Evolutionary conservation across 2,329 filamentous ascomycete genomes (phyloP).

Genomic region (Rhexocercosporidium sp.): DNA sequence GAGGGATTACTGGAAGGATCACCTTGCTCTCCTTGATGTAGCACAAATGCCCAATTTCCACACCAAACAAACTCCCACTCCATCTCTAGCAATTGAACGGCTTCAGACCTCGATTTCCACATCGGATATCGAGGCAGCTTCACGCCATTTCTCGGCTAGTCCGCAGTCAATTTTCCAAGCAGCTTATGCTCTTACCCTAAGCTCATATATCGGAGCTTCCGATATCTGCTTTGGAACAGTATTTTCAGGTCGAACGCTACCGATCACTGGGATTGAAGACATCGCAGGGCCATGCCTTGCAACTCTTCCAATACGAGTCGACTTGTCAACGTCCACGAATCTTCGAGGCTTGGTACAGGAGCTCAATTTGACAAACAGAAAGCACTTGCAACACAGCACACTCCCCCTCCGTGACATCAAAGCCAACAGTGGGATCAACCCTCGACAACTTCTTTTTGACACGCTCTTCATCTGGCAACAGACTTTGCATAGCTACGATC

Average conservation of each 20-base stretch:
- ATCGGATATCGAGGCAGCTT: constrained; percentile 32
- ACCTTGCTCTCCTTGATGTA: constrained; percentile 63
- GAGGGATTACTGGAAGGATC: constrained; percentile 71
- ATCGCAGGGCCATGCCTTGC: constrained; percentile 82
- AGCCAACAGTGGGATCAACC: constrained; percentile 58
- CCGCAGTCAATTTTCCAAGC: constrained; percentile 79
- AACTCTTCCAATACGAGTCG: constrained; percentile 73
- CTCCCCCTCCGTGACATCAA: constrained; percentile 74
- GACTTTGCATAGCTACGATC: constrained; percentile 54
- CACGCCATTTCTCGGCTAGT: constrained; percentile 46
- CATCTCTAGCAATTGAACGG: constrained; percentile 38
- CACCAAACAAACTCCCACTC: constrained; percentile 41
- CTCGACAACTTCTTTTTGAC: constrained; percentile 71
- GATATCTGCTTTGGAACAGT: constrained; percentile 81
- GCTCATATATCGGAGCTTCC: constrained; percentile 63
- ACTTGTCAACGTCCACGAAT: constrained; percentile 56
- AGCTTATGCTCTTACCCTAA: constrained; percentile 69
- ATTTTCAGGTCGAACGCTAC: constrained; percentile 80
- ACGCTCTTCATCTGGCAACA: constrained; percentile 86
- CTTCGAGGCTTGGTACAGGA: constrained; percentile 65
- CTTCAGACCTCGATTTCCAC: constrained; percentile 42
- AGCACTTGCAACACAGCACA: constrained; percentile 65
- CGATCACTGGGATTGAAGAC: constrained; percentile 70
- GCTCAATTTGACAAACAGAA: constrained; percentile 69
- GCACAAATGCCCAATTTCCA: constrained; percentile 63